phyloP scores from a whole-genome alignment of 495 filamentous ascomycete genomes.

The Penicillium pulvis region DNA sequence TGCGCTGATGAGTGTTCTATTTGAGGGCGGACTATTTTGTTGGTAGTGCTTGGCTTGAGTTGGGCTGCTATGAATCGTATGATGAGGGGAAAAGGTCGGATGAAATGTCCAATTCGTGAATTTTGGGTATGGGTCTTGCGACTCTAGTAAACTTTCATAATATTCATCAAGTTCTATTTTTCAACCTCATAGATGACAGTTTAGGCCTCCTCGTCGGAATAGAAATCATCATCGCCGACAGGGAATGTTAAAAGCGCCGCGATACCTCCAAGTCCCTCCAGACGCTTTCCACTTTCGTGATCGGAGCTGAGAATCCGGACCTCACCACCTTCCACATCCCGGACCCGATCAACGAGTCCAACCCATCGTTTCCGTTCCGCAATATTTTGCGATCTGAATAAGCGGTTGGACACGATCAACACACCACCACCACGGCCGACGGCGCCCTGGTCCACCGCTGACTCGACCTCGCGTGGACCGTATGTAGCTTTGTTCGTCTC shows the following conservation, averaged over 20 bases:
- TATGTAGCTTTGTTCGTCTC: conserved; percentile 94
- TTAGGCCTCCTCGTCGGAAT: conserved; percentile 33
- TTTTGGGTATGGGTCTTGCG: not conserved
- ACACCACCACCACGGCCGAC: conserved; percentile 84
- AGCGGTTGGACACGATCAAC: conserved; percentile 77
- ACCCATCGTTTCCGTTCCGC: conserved; percentile 80
- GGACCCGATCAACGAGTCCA: conserved; percentile 85
- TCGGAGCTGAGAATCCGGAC: conserved; percentile 84
- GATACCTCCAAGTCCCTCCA: conserved; percentile 84
- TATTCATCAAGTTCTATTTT: not conserved
- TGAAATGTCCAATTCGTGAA: not conserved
- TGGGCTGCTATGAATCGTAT: not conserved
- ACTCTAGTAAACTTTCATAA: not conserved
- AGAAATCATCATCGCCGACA: conserved; percentile 61
- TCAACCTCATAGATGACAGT: not conserved
- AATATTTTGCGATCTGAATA: conserved; percentile 87
- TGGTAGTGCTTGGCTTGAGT: not conserved
- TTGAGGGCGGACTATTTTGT: not conserved
- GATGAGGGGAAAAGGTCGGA: not conserved
- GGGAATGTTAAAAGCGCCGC: conserved; percentile 92
- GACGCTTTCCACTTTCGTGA: conserved; percentile 88
- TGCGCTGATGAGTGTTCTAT: not conserved
- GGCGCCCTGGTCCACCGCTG: conserved; percentile 84
- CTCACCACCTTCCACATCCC: conserved; percentile 79
- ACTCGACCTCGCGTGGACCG: conserved; percentile 80